Conservation (phyloP, 352 stramenopile genomes). For the Globisporangium recalcitrans region DNA sequence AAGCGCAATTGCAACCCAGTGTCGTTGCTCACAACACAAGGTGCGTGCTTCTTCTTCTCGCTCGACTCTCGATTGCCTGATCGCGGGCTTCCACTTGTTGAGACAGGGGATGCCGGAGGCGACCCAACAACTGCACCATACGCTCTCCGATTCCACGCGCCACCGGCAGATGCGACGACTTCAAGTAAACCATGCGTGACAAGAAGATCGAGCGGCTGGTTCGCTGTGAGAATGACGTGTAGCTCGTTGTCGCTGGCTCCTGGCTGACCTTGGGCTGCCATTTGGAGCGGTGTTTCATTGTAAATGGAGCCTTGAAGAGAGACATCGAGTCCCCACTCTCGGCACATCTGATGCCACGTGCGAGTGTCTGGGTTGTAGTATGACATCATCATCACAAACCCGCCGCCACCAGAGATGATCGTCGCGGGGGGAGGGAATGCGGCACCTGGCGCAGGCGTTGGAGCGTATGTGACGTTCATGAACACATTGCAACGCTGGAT, state of each 20-base stretch:
- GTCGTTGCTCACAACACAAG: constrained; percentile 76
- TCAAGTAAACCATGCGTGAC: constrained; percentile 77
- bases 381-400: constrained; percentile 53
- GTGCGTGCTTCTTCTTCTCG: constrained; percentile 45
- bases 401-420: constrained; percentile 60
- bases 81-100: constrained; percentile 1
- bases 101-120: constrained; percentile 15
- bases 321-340: constrained; percentile 65
- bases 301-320: constrained; percentile 54
- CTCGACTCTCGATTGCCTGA: constrained; percentile 17
- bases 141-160: constrained; percentile 55
- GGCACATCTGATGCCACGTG: constrained; percentile 78
- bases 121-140: constrained; percentile 9
- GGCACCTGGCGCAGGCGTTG: constrained; percentile 10
- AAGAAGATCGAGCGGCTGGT: constrained; percentile 64
- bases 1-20: constrained; percentile 63
- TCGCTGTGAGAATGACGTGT: constrained; percentile 68
- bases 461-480: constrained; percentile 60
- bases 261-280: constrained; percentile 5
- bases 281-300: neutral
- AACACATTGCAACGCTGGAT: constrained; percentile 70
- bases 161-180: constrained; percentile 66
- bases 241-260: constrained; percentile 48
- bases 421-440: constrained; percentile 30
- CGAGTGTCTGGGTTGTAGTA: constrained; percentile 84